Percentiles rank a stretch among this genome's conserved stretches.
phyloP scores from a whole-genome alignment of 805 yeast species.

The Metschnikowia drakensbergensis region DNA sequence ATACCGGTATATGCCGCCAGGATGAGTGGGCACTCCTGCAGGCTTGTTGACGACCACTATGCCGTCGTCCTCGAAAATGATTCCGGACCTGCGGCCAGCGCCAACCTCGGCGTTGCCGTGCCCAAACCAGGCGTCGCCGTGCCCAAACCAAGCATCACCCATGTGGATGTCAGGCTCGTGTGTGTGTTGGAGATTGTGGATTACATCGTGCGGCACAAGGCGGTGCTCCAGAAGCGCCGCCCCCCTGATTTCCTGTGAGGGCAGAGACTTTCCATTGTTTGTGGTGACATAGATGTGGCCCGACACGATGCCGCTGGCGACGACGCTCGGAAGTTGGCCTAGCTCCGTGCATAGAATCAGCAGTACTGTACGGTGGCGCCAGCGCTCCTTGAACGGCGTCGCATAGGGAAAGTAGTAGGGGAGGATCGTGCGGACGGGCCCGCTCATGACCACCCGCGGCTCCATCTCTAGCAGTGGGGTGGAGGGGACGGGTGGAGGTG shows the following conservation, averaged over 20 bases:
- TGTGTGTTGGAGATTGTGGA: conserved; percentile 33
- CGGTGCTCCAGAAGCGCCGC: neutral
- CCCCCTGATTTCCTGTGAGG: conserved; percentile 4
- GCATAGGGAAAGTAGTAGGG: conserved; percentile 32
- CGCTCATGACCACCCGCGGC: conserved; percentile 16
- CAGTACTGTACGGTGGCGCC: conserved; percentile 32
- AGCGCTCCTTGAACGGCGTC: conserved; percentile 37
- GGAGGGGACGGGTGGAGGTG: neutral
- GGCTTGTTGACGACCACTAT: conserved; percentile 49
- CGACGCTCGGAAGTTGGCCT: conserved; percentile 26
- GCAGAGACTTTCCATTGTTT: conserved; percentile 13
- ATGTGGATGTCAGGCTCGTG: conserved; percentile 40
- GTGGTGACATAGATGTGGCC: conserved; percentile 25
- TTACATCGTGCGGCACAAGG: conserved; percentile 25
- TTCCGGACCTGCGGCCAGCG: conserved; percentile 8
- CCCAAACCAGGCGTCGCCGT: no score
- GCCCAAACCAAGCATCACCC: conserved; percentile 18
- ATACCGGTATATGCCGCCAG: conserved; percentile 41
- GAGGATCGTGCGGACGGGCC: conserved; percentile 32
- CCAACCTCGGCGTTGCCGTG: no score
- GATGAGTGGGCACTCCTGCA: conserved; percentile 53
- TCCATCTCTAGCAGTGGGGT: neutral
- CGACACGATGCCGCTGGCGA: conserved; percentile 24
- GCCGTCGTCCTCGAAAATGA: conserved; percentile 35
- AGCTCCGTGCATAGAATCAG: conserved; percentile 33